A percentile compares a stretch with the other conserved stretches of the same genome.
Conservation (phyloP, 129 eudicot genomes). For the Flaveria ramosissima region DNA sequence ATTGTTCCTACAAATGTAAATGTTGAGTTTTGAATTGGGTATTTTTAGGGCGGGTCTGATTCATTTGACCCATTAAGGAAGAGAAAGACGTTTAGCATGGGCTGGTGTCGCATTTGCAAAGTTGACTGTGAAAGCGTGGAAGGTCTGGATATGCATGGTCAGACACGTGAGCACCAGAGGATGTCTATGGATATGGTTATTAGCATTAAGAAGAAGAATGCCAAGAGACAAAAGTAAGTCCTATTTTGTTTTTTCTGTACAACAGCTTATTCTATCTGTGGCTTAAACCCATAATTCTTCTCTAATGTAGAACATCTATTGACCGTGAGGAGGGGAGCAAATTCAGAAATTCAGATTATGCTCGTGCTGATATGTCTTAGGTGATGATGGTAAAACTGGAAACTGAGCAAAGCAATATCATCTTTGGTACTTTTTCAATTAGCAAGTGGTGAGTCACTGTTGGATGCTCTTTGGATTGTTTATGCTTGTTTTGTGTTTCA, state of each 20-base stretch:
- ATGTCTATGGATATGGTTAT: conserved; percentile 88
- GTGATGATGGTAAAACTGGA: conserved; percentile 22
- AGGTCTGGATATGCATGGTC: conserved; percentile 92
- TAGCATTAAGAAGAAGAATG: conserved; percentile 74
- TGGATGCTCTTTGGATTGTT: conserved; percentile 44
- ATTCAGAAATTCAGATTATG: conserved; percentile 49
- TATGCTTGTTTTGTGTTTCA: conserved; percentile 64
- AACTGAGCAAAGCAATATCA: conserved; percentile 18
- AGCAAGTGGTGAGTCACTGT: conserved; percentile 36
- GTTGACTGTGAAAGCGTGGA: conserved; percentile 92
- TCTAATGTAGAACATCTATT: conserved; percentile 46
- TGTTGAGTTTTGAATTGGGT: conserved; percentile 17
- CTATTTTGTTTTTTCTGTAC: conserved; percentile 1
- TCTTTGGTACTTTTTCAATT: conserved; percentile 28
- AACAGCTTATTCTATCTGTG: conserved; percentile 10
- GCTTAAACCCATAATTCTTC: neutral
- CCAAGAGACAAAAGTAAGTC: conserved; percentile 71
- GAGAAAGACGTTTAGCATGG: conserved; percentile 61
- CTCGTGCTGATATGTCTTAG: conserved; percentile 59
- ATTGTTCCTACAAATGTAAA: conserved; percentile 13
- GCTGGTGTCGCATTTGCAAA: conserved; percentile 96
- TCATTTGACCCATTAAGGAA: conserved; percentile 69
- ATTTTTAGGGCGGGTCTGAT: conserved; percentile 62
- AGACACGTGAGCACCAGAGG: conserved; percentile 89
- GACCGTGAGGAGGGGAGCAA: conserved; percentile 64